Base-by-base conservation (phyloP, 2,329 filamentous ascomycete species). In the Myriosclerotinia duriaeana region DNA sequence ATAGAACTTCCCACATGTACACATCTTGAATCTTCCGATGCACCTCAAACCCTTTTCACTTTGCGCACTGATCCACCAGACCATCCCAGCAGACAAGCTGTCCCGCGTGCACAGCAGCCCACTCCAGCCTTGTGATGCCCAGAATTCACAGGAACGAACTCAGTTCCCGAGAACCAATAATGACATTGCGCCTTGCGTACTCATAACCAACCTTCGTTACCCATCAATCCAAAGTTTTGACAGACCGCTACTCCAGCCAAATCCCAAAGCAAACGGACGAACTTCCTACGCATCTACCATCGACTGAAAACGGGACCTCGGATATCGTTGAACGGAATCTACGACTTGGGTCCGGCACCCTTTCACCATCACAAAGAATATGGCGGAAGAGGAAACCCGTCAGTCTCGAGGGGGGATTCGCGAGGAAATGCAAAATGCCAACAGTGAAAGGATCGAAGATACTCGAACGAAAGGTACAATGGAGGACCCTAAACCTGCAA, bases 401-500 rank as follows among this genome's bases (percentile, higher is more conserved):
- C 44, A 55, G 17, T 30, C 65, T 67, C 67, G 38, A 58, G 60
- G 48, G 36, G 56, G 63, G 64, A 63, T 60, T 5, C 46, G 52
- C 12, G 65, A 61, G 53, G 67, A 68, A 53, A n/a, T 42, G 12
- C 55, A 65, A 59, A 52, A 30, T 34, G n/a, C 17, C 8, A 50
- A 50, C n/a, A 53, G 46, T 7, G 50, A 50, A 14, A 61, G 4
- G 5, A 26, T 42, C 3, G 20, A 38, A 17, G 46, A 61, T 20
- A 42, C 54, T 53, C 36, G 15, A 34, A 53, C 30, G 59, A 52
- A 52, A 12, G 26, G 11, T 52, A 14, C 14, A 30, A 44, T 53
- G 38, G 64, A 61, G 34, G 64, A 65, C 22, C 34, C 46, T 1
- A 73, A 78, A 67, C 71, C 73, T 36, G 67, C 78, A 22, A 78